Conservation (phyloP, 164 flowering plant species). For the Protea cynaroides region DNA sequence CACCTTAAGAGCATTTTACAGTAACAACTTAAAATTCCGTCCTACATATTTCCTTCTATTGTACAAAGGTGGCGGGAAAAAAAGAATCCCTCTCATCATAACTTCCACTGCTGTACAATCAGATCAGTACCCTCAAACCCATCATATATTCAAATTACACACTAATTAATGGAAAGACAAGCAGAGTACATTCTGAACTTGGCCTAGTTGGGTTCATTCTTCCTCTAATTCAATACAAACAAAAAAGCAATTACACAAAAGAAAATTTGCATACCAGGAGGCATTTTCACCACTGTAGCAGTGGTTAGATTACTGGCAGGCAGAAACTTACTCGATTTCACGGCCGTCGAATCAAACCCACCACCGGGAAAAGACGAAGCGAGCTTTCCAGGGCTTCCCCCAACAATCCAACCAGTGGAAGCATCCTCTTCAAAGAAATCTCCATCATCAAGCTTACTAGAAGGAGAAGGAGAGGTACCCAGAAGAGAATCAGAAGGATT, state of each 20-base stretch:
- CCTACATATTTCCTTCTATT: too few relatives aligned
- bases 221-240: neutral
- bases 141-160: too few relatives aligned
- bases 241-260: neutral
- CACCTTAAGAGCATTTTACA: too few relatives aligned
- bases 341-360: constrained; percentile 37
- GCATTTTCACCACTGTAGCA: constrained; percentile 27
- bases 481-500: constrained; percentile 49
- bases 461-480: constrained; percentile 35
- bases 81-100: too few relatives aligned
- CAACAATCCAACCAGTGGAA: constrained; percentile 22
- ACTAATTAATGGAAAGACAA: too few relatives aligned
- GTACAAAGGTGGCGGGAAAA: too few relatives aligned
- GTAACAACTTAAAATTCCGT: too few relatives aligned
- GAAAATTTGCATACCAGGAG: constrained; percentile 8
- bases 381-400: constrained; percentile 32
- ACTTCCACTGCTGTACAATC: too few relatives aligned
- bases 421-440: constrained; percentile 41
- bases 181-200: too few relatives aligned
- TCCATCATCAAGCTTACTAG: constrained; percentile 25
- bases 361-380: constrained; percentile 45
- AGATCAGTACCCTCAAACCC: too few relatives aligned
- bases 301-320: constrained; percentile 20
- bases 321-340: constrained; percentile 17
- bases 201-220: too few relatives aligned